Base-by-base conservation (phyloP, 257 asterid species). In the Nicotiana tomentosiformis region DNA sequence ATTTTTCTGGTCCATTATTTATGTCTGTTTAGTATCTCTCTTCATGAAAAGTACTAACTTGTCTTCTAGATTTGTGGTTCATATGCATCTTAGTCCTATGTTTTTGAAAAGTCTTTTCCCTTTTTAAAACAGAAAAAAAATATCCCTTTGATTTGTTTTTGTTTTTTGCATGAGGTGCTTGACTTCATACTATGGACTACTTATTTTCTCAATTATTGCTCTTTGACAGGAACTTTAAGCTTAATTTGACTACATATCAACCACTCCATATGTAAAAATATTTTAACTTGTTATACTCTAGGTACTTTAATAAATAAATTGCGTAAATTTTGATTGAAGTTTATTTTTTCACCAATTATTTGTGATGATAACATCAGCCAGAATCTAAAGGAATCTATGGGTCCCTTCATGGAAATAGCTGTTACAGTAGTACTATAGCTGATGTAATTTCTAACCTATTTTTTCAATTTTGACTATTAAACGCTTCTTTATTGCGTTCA, bases 31-130 rank as follows among this genome's bases (percentile, higher is more conserved):
- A 8, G 26, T 26, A 49, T 7, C 80, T 14, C 80, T 74, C 15
- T 49, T 49, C 70, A 53, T 74, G 80, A 74, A 74, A 72, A 46
- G 9, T 76, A 51, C 46, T 26, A 8, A 51, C 46, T 29, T 76
- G 64, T 76, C 64, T 76, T 76, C 29, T 51, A 51, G 65, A 76
- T 51, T 76, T 29, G n/a, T 76, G 80, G 80, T 10, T 76, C 46
- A 76, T 43, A 8, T 76, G 80, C 17, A 76, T 1, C 12, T 76
- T 51, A 23, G 7, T 16, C 16, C 9, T 76, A 26, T 16, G 12
- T 51, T 70, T 72, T 51, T 74, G 64, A 51, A 76, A 51, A 76
- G 80, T 26, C 65, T 76, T 20, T 61, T 0, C 64, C 30, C 4
- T 23, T 7, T 72, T 49, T 33, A 11, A 23, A 23, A 14, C 6